Evolutionary conservation across 169 alveolate genomes (phyloP).

Genomic region (Cyclospora cayetanensis): DNA sequence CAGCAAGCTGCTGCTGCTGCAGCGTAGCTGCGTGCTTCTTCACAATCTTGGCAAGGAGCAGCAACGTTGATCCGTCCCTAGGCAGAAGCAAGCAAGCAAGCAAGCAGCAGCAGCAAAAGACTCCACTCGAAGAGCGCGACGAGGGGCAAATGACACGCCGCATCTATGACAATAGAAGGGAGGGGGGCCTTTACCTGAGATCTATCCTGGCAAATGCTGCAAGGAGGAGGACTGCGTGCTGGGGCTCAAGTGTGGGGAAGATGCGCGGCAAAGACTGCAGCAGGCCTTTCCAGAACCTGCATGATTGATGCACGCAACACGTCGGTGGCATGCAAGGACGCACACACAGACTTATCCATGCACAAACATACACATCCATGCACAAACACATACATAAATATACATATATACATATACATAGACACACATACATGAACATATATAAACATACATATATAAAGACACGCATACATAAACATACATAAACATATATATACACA

Average conservation of each 20-base stretch:
- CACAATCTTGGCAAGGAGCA: conserved; percentile 21
- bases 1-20: conserved; percentile 61
- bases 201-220: conserved; percentile 40
- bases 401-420: neutral
- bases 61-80: conserved; percentile 47
- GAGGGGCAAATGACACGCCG: neutral
- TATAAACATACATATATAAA: neutral
- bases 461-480: neutral
- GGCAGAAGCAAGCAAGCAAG: neutral
- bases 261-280: conserved; percentile 7
- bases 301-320: neutral
- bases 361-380: neutral
- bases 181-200: conserved; percentile 29
- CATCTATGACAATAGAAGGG: neutral
- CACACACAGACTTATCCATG: neutral
- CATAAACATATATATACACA: too few relatives aligned
- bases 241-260: neutral
- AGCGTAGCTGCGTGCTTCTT: conserved; percentile 27
- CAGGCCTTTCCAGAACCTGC: conserved; percentile 16
- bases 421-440: neutral
- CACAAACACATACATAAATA: neutral
- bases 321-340: neutral
- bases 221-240: conserved; percentile 37
- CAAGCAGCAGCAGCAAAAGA: neutral
- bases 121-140: neutral